A percentile compares a stretch with the other conserved stretches of the same genome.
Conservation (phyloP, 441 rosid species). For the Adansonia grandidieri region DNA sequence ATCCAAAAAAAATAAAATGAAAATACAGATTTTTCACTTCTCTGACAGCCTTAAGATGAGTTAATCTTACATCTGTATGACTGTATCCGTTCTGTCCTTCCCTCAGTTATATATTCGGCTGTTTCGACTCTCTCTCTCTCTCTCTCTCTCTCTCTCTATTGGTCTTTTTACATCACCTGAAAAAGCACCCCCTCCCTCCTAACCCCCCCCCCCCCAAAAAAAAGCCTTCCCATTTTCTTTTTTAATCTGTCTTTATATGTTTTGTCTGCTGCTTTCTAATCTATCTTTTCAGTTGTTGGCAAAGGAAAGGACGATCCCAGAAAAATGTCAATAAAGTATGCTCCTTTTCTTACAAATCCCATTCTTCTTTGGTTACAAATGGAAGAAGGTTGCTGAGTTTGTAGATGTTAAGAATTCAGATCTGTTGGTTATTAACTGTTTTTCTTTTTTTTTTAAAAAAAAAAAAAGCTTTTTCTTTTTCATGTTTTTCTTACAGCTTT, state of each 20-base stretch:
- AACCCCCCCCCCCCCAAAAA: too few species aligned
- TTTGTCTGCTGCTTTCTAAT: neutral
- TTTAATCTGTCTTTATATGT: neutral
- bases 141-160: neutral
- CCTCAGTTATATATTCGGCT: neutral
- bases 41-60: constrained; percentile 14
- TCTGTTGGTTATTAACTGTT: neutral
- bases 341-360: neutral
- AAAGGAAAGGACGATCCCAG: constrained; percentile 10
- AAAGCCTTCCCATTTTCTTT: neutral
- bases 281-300: neutral
- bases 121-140: neutral
- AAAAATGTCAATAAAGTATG: neutral
- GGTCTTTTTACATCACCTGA: neutral
- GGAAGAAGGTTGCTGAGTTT: neutral
- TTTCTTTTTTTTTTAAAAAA: neutral
- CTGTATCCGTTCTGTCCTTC: constrained; percentile 5
- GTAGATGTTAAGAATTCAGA: constrained; percentile 5
- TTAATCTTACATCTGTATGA: neutral
- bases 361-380: neutral
- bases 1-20: neutral
- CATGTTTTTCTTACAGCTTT: neutral
- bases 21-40: neutral
- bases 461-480: neutral
- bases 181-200: neutral